Evolutionary conservation across 805 yeast species (phyloP), one percentile per base, ranked within the genome.

Genomic region (Candida insectorum): DNA sequence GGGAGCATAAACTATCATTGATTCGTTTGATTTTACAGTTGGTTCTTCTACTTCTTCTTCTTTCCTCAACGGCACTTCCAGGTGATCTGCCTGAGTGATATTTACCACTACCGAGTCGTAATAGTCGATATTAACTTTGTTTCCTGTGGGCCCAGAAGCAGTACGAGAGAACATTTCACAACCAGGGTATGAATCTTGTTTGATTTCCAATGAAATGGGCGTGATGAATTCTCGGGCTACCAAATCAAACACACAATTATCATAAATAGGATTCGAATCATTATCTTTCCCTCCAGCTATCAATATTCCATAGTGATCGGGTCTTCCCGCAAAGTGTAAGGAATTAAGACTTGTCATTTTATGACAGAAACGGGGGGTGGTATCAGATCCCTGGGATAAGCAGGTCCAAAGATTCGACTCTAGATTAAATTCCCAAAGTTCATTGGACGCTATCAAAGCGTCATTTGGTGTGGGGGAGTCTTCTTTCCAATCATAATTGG

Each of bases 371-470:
- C 88, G 60, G 12, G 69, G 57, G 34, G 48, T 26, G 13, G 66
- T 64, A 5, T 56, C 37, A 2, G 44, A 12, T 3, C 33, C 51
- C 49, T 3, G 30, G 30, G 65, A 67, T 3, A 81, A 48, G 30
- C 76, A 65, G 1, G 50, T 49, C 91, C 93, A 84, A 8, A 53
- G 52, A 32, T 62, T 65, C 3, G 71, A 58, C 24, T 64, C 67
- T 25, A 79, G 52, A 50, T 79, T 73, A 44, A 80, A 76, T 45
- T 71, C 71, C 91, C 93, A 85, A 16, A 81, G 54, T 45, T 85
- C 93, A 45, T 79, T 79, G 5, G 71, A 52, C 0, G 85, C 75
- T 5, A 51, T 51, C 21, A 65, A 49, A 11, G 71, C 41, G 30
- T 62, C 65, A 11, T 14, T 5, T 2, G 39, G 40, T 6, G 39